These are phyloP conservation scores for Peronospora farinosa DNA, from an alignment of 352 stramenopile species.

Conservation along the genomic window DNA sequence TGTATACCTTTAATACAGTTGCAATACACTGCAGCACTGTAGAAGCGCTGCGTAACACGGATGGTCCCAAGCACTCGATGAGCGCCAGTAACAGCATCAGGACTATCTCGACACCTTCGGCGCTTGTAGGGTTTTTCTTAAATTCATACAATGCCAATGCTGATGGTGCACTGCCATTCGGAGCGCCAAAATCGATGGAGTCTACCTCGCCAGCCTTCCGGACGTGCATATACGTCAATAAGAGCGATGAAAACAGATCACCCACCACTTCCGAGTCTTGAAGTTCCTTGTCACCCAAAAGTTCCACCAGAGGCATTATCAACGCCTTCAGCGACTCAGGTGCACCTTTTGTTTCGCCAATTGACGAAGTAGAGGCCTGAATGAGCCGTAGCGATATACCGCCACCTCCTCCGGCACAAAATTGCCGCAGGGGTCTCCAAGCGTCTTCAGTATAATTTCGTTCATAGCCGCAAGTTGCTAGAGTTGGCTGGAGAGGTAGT, in stretches of 20 bases:
- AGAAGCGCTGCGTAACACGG: slow-evolving; percentile 60
- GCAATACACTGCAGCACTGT: slow-evolving; percentile 63
- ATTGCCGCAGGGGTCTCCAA: slow-evolving; percentile 44
- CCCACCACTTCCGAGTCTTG: slow-evolving; percentile 60
- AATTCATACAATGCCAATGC: slow-evolving; percentile 26
- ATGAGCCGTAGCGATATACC: slow-evolving; percentile 43
- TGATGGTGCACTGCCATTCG: slow-evolving; percentile 2
- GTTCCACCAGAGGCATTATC: slow-evolving; percentile 41
- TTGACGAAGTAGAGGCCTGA: neutral
- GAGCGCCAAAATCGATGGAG: neutral
- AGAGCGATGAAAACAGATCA: slow-evolving; percentile 65
- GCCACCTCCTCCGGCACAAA: slow-evolving; percentile 56
- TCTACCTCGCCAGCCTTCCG: slow-evolving; percentile 22
- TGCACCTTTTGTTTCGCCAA: slow-evolving; percentile 8
- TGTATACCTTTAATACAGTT: slow-evolving; percentile 66
- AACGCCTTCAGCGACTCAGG: slow-evolving; percentile 31
- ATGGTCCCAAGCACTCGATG: slow-evolving; percentile 66
- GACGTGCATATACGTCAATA: slow-evolving; percentile 75
- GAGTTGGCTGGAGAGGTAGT: slow-evolving; percentile 27
- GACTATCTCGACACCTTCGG: slow-evolving; percentile 45
- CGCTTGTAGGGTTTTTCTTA: slow-evolving; percentile 32
- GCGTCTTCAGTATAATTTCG: slow-evolving; percentile 11
- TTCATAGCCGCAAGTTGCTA: slow-evolving; percentile 31
- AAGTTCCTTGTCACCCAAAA: slow-evolving; percentile 58
- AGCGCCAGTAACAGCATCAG: slow-evolving; percentile 59